Conservation (phyloP, 2,329 filamentous ascomycete species). For the Phymatotrichopsis omnivora region DNA sequence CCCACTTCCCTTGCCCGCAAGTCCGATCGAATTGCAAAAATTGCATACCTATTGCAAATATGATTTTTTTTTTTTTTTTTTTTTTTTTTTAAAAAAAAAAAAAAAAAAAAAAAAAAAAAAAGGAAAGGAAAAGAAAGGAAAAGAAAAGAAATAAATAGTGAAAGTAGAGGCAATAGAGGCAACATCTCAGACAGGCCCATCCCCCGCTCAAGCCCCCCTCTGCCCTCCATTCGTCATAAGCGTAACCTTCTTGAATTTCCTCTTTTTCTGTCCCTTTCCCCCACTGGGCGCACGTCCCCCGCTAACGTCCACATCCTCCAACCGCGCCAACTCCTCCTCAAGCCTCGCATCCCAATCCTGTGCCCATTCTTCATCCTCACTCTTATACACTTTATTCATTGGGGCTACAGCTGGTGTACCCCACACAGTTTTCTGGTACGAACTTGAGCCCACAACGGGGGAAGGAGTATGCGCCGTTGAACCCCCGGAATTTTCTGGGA, state of each 20-base stretch:
- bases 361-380: constrained; percentile 70
- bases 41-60: no score
- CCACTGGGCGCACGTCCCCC: constrained; percentile 29
- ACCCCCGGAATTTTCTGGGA: no score
- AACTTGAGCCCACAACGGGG: background rate
- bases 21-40: no score
- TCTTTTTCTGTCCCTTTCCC: constrained; percentile 44
- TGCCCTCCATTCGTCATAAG: constrained; percentile 53
- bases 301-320: constrained; percentile 28
- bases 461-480: no score
- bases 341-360: constrained; percentile 67
- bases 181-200: no score
- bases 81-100: no score
- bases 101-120: no score
- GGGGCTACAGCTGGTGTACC: constrained; percentile 21
- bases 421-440: constrained; percentile 22
- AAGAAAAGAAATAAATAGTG: no score
- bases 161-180: no score
- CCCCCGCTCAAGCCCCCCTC: constrained; percentile 34
- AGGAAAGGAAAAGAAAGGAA: no score
- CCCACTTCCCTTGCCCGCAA: no score
- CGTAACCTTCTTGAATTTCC: constrained; percentile 63
- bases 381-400: constrained; percentile 21
- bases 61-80: no score
- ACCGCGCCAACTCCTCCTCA: constrained; percentile 43